A percentile compares a stretch with the other conserved stretches of the same genome.
Conservation (phyloP, 805 yeast genomes). For the Lipomyces sp. region DNA sequence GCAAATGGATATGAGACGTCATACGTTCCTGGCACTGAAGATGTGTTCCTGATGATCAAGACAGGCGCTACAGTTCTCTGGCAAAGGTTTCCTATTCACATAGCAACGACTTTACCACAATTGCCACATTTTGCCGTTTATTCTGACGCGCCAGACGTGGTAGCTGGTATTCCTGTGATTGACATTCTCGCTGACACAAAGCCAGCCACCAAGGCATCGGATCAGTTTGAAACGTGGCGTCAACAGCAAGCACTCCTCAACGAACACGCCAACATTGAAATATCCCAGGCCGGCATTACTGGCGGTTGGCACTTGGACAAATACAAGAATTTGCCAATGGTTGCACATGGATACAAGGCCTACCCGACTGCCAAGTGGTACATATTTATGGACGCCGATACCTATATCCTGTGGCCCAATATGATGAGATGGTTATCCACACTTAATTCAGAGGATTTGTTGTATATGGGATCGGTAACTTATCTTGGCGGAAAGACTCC, state of each 20-base stretch:
- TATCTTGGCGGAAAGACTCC: slow-evolving; percentile 21
- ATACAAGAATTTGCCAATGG: slow-evolving; percentile 49
- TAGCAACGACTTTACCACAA: slow-evolving; percentile 44
- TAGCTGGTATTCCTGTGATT: slow-evolving; percentile 45
- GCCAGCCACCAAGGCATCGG: slow-evolving; percentile 15
- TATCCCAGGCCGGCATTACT: slow-evolving; percentile 22
- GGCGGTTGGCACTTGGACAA: slow-evolving; percentile 47
- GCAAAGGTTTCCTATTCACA: slow-evolving; percentile 35
- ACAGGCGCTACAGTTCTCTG: slow-evolving; percentile 46
- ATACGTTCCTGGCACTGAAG: slow-evolving; percentile 28
- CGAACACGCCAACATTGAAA: slow-evolving; percentile 39
- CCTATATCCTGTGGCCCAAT: slow-evolving; percentile 43
- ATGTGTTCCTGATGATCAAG: slow-evolving; percentile 46
- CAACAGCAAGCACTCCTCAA: slow-evolving; percentile 38
- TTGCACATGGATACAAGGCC: slow-evolving; percentile 44
- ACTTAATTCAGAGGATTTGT: slow-evolving; percentile 41
- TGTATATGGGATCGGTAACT: slow-evolving; percentile 45
- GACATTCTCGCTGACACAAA: slow-evolving; percentile 42
- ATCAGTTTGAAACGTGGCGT: slow-evolving; percentile 41
- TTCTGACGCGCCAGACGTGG: slow-evolving; percentile 44
- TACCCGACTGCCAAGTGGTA: slow-evolving; percentile 46
- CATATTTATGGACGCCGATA: slow-evolving; percentile 24
- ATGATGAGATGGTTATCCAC: slow-evolving; percentile 39
- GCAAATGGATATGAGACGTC: slow-evolving; percentile 17
- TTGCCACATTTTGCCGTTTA: slow-evolving; percentile 46